Percentiles rank a stretch among this genome's conserved stretches.
These are phyloP conservation scores for Haplosporangium gracile DNA, from an alignment of 192 early-diverging fungal species.

Conservation along the genomic window DNA sequence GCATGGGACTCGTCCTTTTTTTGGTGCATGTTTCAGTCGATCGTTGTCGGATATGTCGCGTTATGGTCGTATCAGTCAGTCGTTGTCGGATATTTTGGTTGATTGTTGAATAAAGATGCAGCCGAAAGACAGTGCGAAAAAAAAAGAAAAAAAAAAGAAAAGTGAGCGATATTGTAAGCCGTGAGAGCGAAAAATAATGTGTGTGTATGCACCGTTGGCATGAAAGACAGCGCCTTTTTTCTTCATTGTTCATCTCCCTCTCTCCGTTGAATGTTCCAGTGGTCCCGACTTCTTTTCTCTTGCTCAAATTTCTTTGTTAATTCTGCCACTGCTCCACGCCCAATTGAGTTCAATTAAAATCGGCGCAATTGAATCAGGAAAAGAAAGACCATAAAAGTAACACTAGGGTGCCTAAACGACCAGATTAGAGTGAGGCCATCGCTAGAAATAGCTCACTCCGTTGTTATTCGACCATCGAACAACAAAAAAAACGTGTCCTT, in stretches of 20 bases:
- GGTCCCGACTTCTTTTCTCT: background rate
- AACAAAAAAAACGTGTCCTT: background rate
- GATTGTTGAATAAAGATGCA: background rate
- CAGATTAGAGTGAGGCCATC: too few relatives aligned
- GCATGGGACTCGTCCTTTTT: constrained; percentile 72
- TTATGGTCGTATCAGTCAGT: background rate
- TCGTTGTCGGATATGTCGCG: background rate
- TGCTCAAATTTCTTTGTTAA: background rate
- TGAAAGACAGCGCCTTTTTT: background rate
- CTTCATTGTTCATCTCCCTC: too few relatives aligned
- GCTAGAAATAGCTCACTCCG: constrained; percentile 1
- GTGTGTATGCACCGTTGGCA: too few relatives aligned
- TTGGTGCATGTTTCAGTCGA: background rate
- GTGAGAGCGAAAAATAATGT: too few relatives aligned
- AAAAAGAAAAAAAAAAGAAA: too few relatives aligned
- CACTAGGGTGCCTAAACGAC: background rate
- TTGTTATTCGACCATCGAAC: background rate
- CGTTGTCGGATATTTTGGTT: too few relatives aligned
- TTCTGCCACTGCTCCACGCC: background rate
- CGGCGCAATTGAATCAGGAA: background rate
- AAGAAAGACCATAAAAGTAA: background rate
- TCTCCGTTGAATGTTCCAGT: too few relatives aligned
- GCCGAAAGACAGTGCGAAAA: too few relatives aligned
- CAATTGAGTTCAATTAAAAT: constrained; percentile 7
- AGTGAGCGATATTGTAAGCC: too few relatives aligned